Base-by-base conservation (phyloP, 1,284 basidiomycete species). In the Tilletia indica region DNA sequence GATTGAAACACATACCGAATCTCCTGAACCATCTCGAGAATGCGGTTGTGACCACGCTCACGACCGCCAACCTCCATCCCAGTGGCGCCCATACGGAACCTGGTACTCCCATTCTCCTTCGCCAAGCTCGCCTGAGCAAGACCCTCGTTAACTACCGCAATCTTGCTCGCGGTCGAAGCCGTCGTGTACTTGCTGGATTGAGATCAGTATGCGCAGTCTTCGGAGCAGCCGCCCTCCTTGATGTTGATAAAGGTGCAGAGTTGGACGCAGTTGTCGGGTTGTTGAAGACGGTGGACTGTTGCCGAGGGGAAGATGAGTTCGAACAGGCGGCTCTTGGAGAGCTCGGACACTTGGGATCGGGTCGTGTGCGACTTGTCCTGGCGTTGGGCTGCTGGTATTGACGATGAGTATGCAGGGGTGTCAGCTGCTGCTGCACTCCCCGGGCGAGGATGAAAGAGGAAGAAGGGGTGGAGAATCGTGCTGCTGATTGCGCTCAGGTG, bases 21-120 rank as follows among this genome's bases (percentile, higher is more conserved):
- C 72, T 88, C 88, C 67, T 82, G 85, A 63, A 99, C 96, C 95
- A 98, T 99, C 76, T 90, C 87, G 73, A 99, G 86, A 81, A 99
- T 98, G 78, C 90, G 89, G 84, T 97, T 92, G 80, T 98, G 98
- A 0, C 95, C 95, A 68, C 92, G 89, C 86, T 97, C 97, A 76
- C 93, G 89, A 2, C 96, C 95, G 38, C 92, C 90, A 66, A 98
- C 89, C 85, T 97, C 96, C 77, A 96, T 88, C 96, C 96, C 98
- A n/a, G 96, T 96, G 3, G 96, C 95, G 71, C 96, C 96, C 96
- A 98, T 98, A 85, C 96, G 98, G 87, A 98, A 98, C 34, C 96
- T 89, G 25, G 96, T 99, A 83, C 92, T 94, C 42, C 96, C 96
- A 74, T 98, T 98, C 75, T 87, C 94, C 84, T 97, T 98, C 39